Conservation (phyloP, 441 rosid species). For the Populus trichocarpa region DNA sequence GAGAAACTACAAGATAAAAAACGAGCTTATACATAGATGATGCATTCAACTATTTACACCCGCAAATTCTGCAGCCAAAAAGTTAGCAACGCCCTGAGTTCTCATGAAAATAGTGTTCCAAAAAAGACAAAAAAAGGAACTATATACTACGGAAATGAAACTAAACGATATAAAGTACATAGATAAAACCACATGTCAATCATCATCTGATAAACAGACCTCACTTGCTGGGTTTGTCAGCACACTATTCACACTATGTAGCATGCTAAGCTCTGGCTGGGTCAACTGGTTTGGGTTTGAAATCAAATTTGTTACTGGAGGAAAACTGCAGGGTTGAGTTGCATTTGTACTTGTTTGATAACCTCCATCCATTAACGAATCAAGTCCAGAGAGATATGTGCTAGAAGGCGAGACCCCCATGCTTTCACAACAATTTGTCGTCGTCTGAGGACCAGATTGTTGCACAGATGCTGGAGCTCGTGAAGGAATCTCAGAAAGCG, state of each 20-base stretch:
- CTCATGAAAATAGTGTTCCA: too few relatives aligned
- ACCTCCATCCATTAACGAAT: conserved; percentile 20
- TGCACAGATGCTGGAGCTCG: neutral
- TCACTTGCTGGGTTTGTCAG: conserved; percentile 24
- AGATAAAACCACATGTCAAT: conserved; percentile 29
- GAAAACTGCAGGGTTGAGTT: conserved; percentile 14
- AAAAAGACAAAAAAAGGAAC: too few relatives aligned
- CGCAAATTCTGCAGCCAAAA: too few relatives aligned
- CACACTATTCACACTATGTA: neutral
- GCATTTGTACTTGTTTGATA: conserved; percentile 19
- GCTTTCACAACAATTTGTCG: conserved; percentile 15
- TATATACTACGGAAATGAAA: too few relatives aligned
- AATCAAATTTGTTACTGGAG: conserved; percentile 17
- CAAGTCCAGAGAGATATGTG: conserved; percentile 18
- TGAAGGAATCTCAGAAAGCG: neutral
- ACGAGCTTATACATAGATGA: too few relatives aligned
- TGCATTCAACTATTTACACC: too few relatives aligned
- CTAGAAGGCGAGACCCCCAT: conserved; percentile 17
- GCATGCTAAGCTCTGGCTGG: conserved; percentile 17
- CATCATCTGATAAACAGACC: conserved; percentile 77
- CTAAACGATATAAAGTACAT: neutral
- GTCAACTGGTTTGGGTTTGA: conserved; percentile 13
- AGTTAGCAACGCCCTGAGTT: too few relatives aligned
- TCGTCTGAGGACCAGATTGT: conserved; percentile 14
- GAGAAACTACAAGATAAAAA: too few relatives aligned